Base-by-base conservation (phyloP, 108 stramenopile genomes). In the Tribonema minus region DNA sequence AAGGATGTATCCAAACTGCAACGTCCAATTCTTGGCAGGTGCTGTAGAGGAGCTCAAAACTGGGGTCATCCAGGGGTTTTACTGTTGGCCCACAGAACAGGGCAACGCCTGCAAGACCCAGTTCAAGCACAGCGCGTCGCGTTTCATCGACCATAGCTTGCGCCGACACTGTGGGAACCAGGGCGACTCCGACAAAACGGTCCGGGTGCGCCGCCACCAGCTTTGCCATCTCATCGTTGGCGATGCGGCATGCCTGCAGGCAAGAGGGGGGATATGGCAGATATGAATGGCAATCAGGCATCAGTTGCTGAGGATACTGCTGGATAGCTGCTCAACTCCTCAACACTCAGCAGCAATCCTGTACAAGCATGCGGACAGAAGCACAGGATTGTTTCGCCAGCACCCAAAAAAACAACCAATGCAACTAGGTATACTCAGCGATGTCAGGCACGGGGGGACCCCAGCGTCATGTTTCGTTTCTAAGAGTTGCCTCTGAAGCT, bases 1-100 rank as follows among this genome's bases (percentile, higher is more conserved):
- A 71, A 29, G 83, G 83, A 54, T 84, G 83, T 37, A 84, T 9
- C 83, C 83, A 84, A 4, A 84, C 58, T 0, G 72, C 38, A 1
- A 46, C 71, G 31, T 58, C 83, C 1, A 36, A 28, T 25, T 75
- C 70, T 39, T 81, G 41, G 62, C 80, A 81, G 37, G 29, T 30
- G 36, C 71, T 30, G 33, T 74, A 84, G 2, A 84, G 38, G 4
- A 37, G 40, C 29, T 81, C 83, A 36, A 76, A 84, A 71, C 72
- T 38, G 27, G 72, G 60, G 72, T 74, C 61, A 29, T 81, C 80
- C n/a, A 72, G 83, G 1, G 80, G 83, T 3, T 72, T 71, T 15
- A 34, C 32, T 2, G 77, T 60, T 28, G 81, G 81, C 1, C 81
- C 81, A 0, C 60, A 58, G 37, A 79, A 82, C 32, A 82, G 34